phyloP scores from a whole-genome alignment of 495 filamentous ascomycete genomes.

The Podospora conica region DNA sequence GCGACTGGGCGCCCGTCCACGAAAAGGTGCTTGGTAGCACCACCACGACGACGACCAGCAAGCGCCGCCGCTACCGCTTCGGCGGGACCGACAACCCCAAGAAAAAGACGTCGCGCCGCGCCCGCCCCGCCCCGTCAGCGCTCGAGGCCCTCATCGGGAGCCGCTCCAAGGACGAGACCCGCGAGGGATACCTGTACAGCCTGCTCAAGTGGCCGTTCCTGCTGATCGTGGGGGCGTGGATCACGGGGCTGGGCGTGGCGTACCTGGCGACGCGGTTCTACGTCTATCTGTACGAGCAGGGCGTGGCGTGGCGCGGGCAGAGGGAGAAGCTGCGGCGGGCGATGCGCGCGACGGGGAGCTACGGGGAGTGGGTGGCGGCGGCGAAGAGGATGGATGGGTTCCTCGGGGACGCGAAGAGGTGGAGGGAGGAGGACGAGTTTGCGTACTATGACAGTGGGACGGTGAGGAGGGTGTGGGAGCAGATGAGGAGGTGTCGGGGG shows the following conservation, averaged over 20 bases:
- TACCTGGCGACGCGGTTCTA: slow-evolving; percentile 83
- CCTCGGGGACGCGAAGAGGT: slow-evolving; percentile 66
- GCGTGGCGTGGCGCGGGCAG: slow-evolving; percentile 65
- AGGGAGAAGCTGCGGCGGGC: slow-evolving; percentile 62
- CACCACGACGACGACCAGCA: neutral
- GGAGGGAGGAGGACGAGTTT: slow-evolving; percentile 85
- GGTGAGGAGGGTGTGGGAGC: slow-evolving; percentile 63
- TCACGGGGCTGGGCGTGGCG: slow-evolving; percentile 56
- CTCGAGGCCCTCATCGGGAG: slow-evolving; percentile 25
- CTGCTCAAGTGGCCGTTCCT: slow-evolving; percentile 90
- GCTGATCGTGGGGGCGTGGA: slow-evolving; percentile 70
- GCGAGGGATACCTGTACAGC: slow-evolving; percentile 85
- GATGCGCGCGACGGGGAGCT: slow-evolving; percentile 63
- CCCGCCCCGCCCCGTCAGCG: slow-evolving; percentile 5
- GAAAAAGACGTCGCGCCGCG: slow-evolving; percentile 29
- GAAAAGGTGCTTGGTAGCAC: slow-evolving; percentile 51
- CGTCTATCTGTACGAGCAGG: slow-evolving; percentile 81
- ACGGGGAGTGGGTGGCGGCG: slow-evolving; percentile 72
- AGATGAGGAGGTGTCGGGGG: slow-evolving; percentile 57
- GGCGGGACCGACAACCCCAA: slow-evolving; percentile 14
- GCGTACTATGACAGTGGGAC: slow-evolving; percentile 91
- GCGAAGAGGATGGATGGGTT: slow-evolving; percentile 75
- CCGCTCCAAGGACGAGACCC: slow-evolving; percentile 79
- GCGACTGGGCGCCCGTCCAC: slow-evolving; percentile 79
- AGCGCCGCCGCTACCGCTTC: neutral